A percentile compares a stretch with the other conserved stretches of the same genome.
phyloP scores from a whole-genome alignment of 768 basidiomycete species.

The Termitomyces sp. region DNA sequence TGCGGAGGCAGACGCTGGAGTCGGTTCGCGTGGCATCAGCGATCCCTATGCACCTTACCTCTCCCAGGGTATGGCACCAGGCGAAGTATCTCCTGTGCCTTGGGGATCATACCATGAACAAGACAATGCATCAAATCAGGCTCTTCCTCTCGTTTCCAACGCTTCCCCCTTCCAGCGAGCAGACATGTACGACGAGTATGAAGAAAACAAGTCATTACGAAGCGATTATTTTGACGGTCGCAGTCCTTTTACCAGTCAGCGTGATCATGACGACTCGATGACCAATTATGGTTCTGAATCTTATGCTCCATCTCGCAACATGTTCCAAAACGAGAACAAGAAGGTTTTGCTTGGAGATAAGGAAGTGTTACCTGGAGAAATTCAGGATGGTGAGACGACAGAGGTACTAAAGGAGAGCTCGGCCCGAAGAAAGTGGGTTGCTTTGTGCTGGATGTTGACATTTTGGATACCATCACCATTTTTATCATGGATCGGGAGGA shows the following conservation, averaged over 20 bases:
- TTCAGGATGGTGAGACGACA: conserved; percentile 81
- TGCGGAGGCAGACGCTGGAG: conserved; percentile 66
- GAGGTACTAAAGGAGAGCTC: conserved; percentile 83
- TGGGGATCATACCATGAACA: conserved; percentile 44
- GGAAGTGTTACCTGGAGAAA: conserved; percentile 79
- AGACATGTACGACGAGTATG: conserved; percentile 70
- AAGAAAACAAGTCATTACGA: conserved; percentile 66
- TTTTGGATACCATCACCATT: conserved; percentile 82
- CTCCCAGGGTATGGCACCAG: conserved; percentile 40
- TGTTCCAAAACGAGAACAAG: conserved; percentile 86
- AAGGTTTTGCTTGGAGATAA: conserved; percentile 63
- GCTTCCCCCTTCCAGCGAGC: conserved; percentile 80
- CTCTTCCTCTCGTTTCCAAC: conserved; percentile 78
- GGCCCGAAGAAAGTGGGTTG: conserved; percentile 82
- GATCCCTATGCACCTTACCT: conserved; percentile 82
- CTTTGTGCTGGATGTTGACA: conserved; percentile 82
- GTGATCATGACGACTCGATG: conserved; percentile 70
- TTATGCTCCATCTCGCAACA: conserved; percentile 91
- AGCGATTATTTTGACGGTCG: conserved; percentile 79
- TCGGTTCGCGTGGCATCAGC: conserved; percentile 44
- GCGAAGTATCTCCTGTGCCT: conserved; percentile 23
- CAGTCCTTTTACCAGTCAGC: conserved; percentile 70
- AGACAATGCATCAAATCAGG: conserved; percentile 59
- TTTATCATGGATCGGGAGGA: conserved; percentile 70
- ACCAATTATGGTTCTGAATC: conserved; percentile 89